Percentiles rank a stretch among this genome's conserved stretches.
Conservation (phyloP, 306 rosid genomes). For the Vigna trinervia region DNA sequence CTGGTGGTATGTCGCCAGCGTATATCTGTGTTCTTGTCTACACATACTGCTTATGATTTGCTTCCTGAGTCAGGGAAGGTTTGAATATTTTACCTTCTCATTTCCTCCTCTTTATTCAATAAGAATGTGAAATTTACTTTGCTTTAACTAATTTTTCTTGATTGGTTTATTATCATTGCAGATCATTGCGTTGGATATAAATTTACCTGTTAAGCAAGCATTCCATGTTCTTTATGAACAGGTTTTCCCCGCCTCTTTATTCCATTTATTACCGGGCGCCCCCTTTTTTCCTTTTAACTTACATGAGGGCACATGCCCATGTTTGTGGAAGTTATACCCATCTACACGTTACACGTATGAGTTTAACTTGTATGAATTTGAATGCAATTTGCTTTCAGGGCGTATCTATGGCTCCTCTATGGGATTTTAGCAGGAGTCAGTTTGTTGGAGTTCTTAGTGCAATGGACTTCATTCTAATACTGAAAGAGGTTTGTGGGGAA, state of each 20-base stretch:
- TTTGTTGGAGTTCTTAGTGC: slow-evolving; percentile 83
- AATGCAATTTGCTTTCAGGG: slow-evolving; percentile 61
- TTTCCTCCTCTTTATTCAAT: slow-evolving; percentile 21
- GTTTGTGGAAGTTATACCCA: slow-evolving; percentile 25
- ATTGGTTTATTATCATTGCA: slow-evolving; percentile 48
- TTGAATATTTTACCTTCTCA: slow-evolving; percentile 54
- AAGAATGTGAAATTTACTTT: slow-evolving; percentile 28
- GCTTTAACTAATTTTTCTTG: slow-evolving; percentile 40
- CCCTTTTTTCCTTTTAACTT: background rate
- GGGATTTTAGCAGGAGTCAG: slow-evolving; percentile 68
- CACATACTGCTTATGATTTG: slow-evolving; percentile 73
- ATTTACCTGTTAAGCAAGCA: slow-evolving; percentile 86
- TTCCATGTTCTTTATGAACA: slow-evolving; percentile 82
- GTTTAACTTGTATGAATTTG: slow-evolving; percentile 39
- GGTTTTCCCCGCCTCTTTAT: slow-evolving; percentile 49
- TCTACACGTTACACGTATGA: slow-evolving; percentile 22
- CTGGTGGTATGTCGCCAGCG: slow-evolving; percentile 74
- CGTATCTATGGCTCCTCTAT: slow-evolving; percentile 74
- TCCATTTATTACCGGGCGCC: background rate
- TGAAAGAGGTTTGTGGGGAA: slow-evolving; percentile 75
- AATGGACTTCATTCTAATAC: slow-evolving; percentile 78
- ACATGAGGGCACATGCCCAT: slow-evolving; percentile 13
- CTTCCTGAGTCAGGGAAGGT: slow-evolving; percentile 99
- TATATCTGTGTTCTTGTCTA: slow-evolving; percentile 68
- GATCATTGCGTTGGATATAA: slow-evolving; percentile 78